Conservation (phyloP, 495 filamentous ascomycete species). For the Penicillium parvum region DNA sequence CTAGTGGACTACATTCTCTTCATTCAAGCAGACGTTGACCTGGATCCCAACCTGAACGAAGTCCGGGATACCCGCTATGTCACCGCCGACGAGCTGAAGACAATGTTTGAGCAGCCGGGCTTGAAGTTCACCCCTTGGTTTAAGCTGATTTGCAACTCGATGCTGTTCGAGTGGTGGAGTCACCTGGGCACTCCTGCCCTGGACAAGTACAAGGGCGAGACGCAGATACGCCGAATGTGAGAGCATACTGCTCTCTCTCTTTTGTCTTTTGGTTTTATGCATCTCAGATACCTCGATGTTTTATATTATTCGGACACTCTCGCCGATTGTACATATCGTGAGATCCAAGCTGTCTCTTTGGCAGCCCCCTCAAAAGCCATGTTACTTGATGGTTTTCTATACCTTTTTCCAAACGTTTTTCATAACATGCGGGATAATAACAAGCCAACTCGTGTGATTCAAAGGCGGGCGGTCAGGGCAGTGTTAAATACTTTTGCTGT, state of each 20-base stretch:
- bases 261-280: conserved; percentile 5
- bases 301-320: background rate
- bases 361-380: too few species aligned
- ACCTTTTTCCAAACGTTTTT: too few species aligned
- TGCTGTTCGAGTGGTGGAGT: conserved; percentile 99
- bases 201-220: conserved; percentile 82
- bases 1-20: conserved; percentile 98
- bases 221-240: conserved; percentile 82
- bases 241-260: background rate
- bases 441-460: too few species aligned
- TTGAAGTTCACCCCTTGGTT: conserved; percentile 98
- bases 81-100: conserved; percentile 72
- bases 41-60: conserved; percentile 81
- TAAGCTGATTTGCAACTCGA: conserved; percentile 94
- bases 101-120: conserved; percentile 73
- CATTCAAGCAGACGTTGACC: conserved; percentile 87
- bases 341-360: too few species aligned
- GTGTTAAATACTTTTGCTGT: too few species aligned
- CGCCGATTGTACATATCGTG: conserved; percentile 1
- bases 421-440: too few species aligned
- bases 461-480: too few species aligned
- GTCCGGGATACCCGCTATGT: conserved; percentile 80
- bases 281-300: conserved; percentile 13
- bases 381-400: too few species aligned
- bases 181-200: conserved; percentile 70